Base-by-base conservation (phyloP, 345 rosid genomes). In the Salix caprea region DNA sequence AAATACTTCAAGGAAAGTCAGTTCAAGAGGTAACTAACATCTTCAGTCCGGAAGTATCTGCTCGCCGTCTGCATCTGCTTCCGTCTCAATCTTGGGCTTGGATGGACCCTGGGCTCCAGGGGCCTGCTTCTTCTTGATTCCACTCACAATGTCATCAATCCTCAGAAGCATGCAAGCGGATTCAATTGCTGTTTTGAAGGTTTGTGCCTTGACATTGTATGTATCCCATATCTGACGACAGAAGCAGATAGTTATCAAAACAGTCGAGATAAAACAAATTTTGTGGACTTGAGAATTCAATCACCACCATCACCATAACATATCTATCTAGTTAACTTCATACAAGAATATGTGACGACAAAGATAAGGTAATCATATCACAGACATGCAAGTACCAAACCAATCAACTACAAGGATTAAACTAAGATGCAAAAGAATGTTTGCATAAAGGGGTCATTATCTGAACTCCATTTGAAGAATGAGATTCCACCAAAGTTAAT, bases 131-230 rank as follows among this genome's bases (percentile, higher is more conserved):
- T 93, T 93, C 93, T 96, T 93, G 79, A 96, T 90, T 62, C 99
- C 99, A 73, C 99, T 96, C 40, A 96, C 98, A 75, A 93, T 96
- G 87, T 96, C 98, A 42, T 96, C 97, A 39, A 93, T 96, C 79
- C 99, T 85, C 44, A 96, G 79, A 76, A 96, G 97, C 99, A 96
- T 90, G 85, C 92, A 93, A 1, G 98, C 94, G 0, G 96, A 91
- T 85, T 96, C 99, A 28, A 93, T 96, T 23, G 99, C 94, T 21
- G 99, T 93, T 80, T 96, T 96, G 76, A 93, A 96, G 60, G 97
- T 93, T 81, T 95, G 97, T 0, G 93, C 96, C 80, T 93, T 95
- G 84, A 95, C 99, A 42, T 90, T 95, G 89, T 91, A 95, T 5
- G 99, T 89, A 82, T 95, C 97, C 99, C 98, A 95, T 40, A 95